These are phyloP conservation scores for Acer yangbiense DNA, from an alignment of 345 rosid species.

Conservation along the genomic window DNA sequence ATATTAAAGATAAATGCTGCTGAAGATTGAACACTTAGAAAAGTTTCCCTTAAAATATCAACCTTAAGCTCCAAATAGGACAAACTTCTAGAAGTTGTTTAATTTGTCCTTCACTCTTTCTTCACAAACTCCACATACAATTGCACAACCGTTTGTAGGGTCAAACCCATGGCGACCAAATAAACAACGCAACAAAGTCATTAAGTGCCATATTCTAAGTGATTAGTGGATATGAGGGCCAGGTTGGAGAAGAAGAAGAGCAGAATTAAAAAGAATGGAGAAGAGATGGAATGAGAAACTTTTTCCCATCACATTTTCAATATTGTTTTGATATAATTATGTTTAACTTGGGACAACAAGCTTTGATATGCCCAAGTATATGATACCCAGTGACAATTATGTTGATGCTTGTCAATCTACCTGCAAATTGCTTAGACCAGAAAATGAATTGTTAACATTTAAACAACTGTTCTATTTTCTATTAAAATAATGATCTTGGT, in stretches of 20 bases:
- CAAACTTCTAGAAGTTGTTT: not conserved
- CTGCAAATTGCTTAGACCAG: not conserved
- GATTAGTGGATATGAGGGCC: constrained; percentile 1
- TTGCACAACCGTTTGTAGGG: not conserved
- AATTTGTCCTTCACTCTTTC: not conserved
- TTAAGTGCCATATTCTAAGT: not conserved
- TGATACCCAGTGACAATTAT: not conserved
- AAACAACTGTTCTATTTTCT: not conserved
- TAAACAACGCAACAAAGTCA: not conserved
- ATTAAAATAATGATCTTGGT: not conserved
- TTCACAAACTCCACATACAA: not conserved
- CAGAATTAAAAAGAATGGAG: not conserved
- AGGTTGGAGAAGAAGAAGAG: not conserved
- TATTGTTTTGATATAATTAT: not conserved
- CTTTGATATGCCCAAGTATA: not conserved
- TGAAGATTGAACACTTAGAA: not conserved
- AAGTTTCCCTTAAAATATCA: not conserved
- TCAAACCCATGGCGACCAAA: not conserved
- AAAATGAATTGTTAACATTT: not conserved
- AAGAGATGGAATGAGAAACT: not conserved
- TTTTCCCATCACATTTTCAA: not conserved
- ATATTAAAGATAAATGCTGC: not conserved
- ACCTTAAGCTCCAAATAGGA: constrained; percentile 5
- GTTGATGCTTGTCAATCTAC: not conserved
- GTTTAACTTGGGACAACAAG: not conserved